Base-by-base conservation (phyloP, 371 early-diverging fungal species). In the Saksenaea vasiformis region DNA sequence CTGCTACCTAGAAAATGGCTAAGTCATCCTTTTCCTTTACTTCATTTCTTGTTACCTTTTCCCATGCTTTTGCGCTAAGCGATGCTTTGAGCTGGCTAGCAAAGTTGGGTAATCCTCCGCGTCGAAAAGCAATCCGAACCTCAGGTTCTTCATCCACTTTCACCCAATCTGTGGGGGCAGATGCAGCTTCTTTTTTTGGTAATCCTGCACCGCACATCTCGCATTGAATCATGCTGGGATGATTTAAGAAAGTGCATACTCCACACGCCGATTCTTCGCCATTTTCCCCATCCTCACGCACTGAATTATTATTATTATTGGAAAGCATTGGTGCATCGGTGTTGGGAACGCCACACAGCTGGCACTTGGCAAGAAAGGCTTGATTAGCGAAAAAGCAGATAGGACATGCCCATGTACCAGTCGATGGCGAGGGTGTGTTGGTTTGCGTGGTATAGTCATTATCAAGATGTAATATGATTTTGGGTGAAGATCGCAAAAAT, bases 201-300 rank as follows among this genome's bases (percentile, higher is more conserved):
- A 91, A 76, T 60, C 82, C 76, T 0, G 85, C 71, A 28, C 84
- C 90, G 69, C 94, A 93, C 67, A 93, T 84, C 61, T 92, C 94
- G 71, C 97, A 96, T 15, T 80, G 78, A 3, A 78, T 67, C 87
- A 93, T 86, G 60, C 90, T 89, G 0, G 86, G 82, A 69, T 93
- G 93, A 69, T 96, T 96, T 53, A 89, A 75, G 71, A 94, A 96
- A 0, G 95, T 96, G 73, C 96, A 93, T 2, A 77, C 72, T 8
- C 82, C 73, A 59, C 93, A 93, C 11, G 85, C 70, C n/a, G 80
- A 71, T 5, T 61, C 69, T 35, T 70, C 57, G 24, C 54, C 35
- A 5, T 41, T 59, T 2, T 66, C 56, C 38, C 26, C n/a, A 22
- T 56, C 22, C 55, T 55, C 34, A 24, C 47, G 56, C 26, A 61